Conservation (phyloP, 139 green algal species). For the Closterium sp. region DNA sequence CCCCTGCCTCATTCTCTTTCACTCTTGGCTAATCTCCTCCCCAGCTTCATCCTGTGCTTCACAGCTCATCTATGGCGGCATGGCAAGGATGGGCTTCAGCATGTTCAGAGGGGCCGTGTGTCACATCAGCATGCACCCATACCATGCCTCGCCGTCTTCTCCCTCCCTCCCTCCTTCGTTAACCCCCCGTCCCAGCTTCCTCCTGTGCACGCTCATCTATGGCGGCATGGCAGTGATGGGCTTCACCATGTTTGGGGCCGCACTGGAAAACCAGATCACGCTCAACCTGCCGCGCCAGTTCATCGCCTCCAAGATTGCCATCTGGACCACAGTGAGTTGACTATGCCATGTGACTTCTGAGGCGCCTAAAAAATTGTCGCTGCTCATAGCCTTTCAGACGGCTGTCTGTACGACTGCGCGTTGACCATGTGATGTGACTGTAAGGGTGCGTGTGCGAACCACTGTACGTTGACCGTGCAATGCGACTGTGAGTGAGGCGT, state of each 20-base stretch:
- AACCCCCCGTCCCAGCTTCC: conserved; percentile 21
- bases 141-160: background rate
- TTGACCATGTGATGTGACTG: too few species aligned
- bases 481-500: too few species aligned
- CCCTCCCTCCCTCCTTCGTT: background rate
- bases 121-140: background rate
- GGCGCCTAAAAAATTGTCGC: too few species aligned
- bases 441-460: too few species aligned
- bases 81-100: conserved; percentile 30
- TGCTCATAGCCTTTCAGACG: too few species aligned
- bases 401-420: too few species aligned
- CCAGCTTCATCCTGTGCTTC: conserved; percentile 28
- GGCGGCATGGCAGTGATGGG: conserved; percentile 33
- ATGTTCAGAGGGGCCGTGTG: too few species aligned
- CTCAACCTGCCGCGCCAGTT: conserved; percentile 35
- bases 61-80: conserved; percentile 38
- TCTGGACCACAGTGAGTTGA: conserved; percentile 14
- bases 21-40: too few species aligned
- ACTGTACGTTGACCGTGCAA: too few species aligned
- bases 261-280: conserved; percentile 42
- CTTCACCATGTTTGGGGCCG: conserved; percentile 37
- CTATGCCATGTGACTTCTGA: too few species aligned
- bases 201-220: conserved; percentile 30
- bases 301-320: conserved; percentile 25
- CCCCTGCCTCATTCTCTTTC: too few species aligned